These are phyloP conservation scores for Xylariaceae sp. DNA, from an alignment of 2,329 filamentous ascomycete species.

Conservation along the genomic window DNA sequence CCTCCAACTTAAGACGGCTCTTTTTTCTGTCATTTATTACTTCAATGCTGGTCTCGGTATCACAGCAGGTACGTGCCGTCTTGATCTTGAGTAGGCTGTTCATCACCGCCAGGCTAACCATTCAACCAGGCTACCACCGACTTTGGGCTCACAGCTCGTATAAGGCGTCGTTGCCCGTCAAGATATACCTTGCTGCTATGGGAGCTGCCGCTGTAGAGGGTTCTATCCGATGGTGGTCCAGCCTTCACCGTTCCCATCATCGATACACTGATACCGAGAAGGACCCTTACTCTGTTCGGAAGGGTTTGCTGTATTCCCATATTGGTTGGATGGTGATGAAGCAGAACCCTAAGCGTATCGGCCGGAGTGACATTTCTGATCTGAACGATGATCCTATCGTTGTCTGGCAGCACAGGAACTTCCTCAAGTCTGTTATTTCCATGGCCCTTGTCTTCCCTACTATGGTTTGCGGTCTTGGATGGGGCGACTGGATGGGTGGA, in stretches of 20 bases:
- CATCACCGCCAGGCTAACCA: slow-evolving; percentile 4
- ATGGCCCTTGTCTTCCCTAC: slow-evolving; percentile 52
- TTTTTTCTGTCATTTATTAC: slow-evolving; percentile 49
- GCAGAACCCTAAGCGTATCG: slow-evolving; percentile 55
- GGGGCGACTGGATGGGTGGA: slow-evolving; percentile 52
- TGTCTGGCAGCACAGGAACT: slow-evolving; percentile 53
- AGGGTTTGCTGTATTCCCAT: slow-evolving; percentile 54
- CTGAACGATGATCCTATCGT: slow-evolving; percentile 54
- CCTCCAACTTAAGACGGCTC: slow-evolving; percentile 35
- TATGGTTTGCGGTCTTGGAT: slow-evolving; percentile 49
- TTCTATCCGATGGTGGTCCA: slow-evolving; percentile 53
- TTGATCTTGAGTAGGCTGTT: too few species aligned
- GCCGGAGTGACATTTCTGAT: slow-evolving; percentile 53
- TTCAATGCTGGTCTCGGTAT: slow-evolving; percentile 41
- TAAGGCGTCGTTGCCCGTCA: slow-evolving; percentile 46
- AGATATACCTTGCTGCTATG: slow-evolving; percentile 50
- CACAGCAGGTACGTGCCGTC: slow-evolving; percentile 35
- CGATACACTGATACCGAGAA: slow-evolving; percentile 56
- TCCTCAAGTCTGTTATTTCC: slow-evolving; percentile 49
- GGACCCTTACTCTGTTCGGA: slow-evolving; percentile 55
- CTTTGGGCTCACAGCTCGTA: slow-evolving; percentile 50
- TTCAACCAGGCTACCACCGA: slow-evolving; percentile 38
- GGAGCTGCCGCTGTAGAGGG: slow-evolving; percentile 53
- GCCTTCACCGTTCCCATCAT: slow-evolving; percentile 54
- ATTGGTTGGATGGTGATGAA: slow-evolving; percentile 58